phyloP scores from a whole-genome alignment of 352 stramenopile species.

The Globisporangium parvum region DNA sequence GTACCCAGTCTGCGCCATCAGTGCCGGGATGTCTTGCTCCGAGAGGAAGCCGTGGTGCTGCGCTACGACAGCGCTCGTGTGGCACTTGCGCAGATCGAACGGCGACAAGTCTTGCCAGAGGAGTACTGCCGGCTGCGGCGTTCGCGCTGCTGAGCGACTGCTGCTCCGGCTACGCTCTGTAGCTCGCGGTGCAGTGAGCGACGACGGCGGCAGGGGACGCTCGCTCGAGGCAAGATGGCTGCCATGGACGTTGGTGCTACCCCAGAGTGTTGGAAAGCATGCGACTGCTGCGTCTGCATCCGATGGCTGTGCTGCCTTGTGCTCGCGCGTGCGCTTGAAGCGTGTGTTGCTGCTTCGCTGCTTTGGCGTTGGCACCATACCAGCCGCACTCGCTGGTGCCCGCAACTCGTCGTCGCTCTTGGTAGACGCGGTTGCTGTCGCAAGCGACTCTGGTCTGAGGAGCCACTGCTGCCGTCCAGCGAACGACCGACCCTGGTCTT shows the following conservation, averaged over 20 bases:
- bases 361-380: not conserved
- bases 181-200: no score
- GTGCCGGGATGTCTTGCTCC: slow-evolving; percentile 43
- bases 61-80: slow-evolving; percentile 24
- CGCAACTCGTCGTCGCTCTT: slow-evolving; percentile 3
- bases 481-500: slow-evolving; percentile 18
- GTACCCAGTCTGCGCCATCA: slow-evolving; percentile 50
- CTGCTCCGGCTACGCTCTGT: not conserved
- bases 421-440: no score
- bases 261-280: slow-evolving; percentile 17
- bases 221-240: no score
- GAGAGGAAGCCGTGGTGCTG: slow-evolving; percentile 48
- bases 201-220: not conserved
- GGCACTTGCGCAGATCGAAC: slow-evolving; percentile 25
- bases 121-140: slow-evolving; percentile 1
- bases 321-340: not conserved
- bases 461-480: slow-evolving; percentile 11
- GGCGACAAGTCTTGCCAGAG: slow-evolving; percentile 16
- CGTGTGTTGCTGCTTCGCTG: not conserved
- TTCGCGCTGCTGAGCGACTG: not conserved
- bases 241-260: no score
- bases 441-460: slow-evolving; percentile 6
- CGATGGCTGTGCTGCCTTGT: not conserved
- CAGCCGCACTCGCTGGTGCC: not conserved
- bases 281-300: slow-evolving; percentile 1